Evolutionary conservation across 2,329 filamentous ascomycete genomes (phyloP), one percentile per base, ranked within the genome.

Genomic region (Fusarium tanahbumbuense): DNA sequence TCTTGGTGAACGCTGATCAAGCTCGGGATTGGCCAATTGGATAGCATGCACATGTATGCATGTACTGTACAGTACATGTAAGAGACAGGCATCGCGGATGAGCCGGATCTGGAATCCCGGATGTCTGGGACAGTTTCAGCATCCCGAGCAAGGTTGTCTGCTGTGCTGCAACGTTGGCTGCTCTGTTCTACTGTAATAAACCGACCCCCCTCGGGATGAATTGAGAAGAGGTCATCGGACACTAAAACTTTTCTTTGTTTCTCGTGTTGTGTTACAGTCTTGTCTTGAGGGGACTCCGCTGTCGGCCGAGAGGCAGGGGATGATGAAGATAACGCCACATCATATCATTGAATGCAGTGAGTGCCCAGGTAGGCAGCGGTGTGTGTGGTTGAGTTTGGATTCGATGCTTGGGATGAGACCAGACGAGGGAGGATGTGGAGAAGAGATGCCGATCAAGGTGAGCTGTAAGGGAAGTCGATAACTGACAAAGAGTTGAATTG

Each of bases 51-150:
- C 45, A n/a, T 42, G 32, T 47, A 45, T 57, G 58, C 50, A 53
- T n/a, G 23, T 25, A 44, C 41, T 23, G 41, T 47, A 47, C 49
- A 16, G 53, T 22, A 22, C 34, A 37, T 37, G 23, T 23, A 52
- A 30, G 47, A 44, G 47, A 30, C 42, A 47, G 54, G 52, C 53
- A 56, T 54, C 49, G 59, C 73, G 73, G 73, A 73, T 69, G 63
- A 46, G 37, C 71, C 73, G 73, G 73, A 75, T 75, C 63, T 73
- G 73, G 73, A 65, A 75, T 64, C 64, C 73, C 73, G 73, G 70
- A 64, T 53, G 69, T 61, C 70, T 74, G 73, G 73, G 72, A 74
- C 64, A 50, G 48, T 49, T 60, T 54, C 54, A 66, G 60, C 60
- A 65, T 60, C 70, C 63, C 55, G 60, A 64, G 50, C 49, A 53